Percentiles rank a stretch among this genome's conserved stretches.
Evolutionary conservation across 257 asterid species (phyloP).

Genomic region (Leptodermis oblonga): DNA sequence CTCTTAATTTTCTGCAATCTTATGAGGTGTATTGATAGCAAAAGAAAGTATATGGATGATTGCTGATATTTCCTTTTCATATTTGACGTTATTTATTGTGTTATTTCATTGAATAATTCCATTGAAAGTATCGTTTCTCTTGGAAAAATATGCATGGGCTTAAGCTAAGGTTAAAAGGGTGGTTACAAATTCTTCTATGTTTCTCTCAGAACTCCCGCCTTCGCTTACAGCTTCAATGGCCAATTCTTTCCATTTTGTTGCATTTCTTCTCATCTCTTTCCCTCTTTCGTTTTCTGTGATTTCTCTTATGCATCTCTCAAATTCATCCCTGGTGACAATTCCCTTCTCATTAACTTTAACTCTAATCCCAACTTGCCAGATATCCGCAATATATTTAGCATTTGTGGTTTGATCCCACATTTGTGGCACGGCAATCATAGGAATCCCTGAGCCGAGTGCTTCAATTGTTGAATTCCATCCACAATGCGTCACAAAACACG

Average conservation of each 20-base stretch:
- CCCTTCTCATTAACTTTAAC: conserved; percentile 3
- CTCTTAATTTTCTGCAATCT: too few species aligned
- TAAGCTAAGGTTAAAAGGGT: neutral
- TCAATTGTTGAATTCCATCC: conserved; percentile 45
- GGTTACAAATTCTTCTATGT: conserved; percentile 15
- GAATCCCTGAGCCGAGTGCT: conserved; percentile 33
- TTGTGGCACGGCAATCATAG: conserved; percentile 29
- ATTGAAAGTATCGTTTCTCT: too few species aligned
- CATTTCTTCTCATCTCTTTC: conserved; percentile 19
- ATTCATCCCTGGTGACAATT: conserved; percentile 18
- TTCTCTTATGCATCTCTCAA: conserved; percentile 21
- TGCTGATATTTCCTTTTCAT: too few species aligned
- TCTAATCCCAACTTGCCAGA: conserved; percentile 34
- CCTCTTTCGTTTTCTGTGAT: conserved; percentile 13
- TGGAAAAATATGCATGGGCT: too few species aligned
- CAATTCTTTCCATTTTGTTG: conserved; percentile 18
- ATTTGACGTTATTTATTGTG: too few species aligned
- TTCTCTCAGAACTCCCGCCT: conserved; percentile 23
- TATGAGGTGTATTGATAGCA: too few species aligned
- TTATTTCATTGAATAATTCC: too few species aligned
- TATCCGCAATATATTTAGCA: conserved; percentile 31
- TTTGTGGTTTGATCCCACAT: conserved; percentile 33
- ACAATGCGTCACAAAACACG: conserved; percentile 41
- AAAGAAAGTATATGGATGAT: too few species aligned
- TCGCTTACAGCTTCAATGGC: conserved; percentile 14